Evolutionary conservation across 2,329 filamentous ascomycete species (phyloP), one percentile per base, ranked within the genome.

Genomic region (Cryphonectria parasitica): DNA sequence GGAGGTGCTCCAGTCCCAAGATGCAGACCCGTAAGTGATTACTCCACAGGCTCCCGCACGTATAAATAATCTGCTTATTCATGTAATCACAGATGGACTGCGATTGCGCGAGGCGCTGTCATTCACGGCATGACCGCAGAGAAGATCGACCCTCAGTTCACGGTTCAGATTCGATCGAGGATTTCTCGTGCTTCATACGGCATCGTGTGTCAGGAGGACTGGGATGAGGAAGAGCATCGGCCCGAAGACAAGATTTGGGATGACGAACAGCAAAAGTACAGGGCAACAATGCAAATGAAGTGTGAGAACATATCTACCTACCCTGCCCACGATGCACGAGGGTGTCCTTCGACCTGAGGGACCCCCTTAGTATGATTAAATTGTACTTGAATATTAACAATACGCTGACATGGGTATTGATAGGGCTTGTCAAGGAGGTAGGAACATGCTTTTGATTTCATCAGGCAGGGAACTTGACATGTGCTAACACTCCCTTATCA

Each of bases 21-120:
- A 78, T 0, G 73, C 68, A 0, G 77, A 75, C 3, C 80, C 82
- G 82, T 83, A 69, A 75, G 80, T 77, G 17, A 39, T 22, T 39
- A 39, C 17, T 39, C 22, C 6, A 3, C 25, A 17, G 3, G 3
- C 15, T 61, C 2, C 31, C 22, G 10, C 8, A 25, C 34, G 6
- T n/a, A 3, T 15, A 45, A 10, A 8, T 7, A 2, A 5, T 36
- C 22, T 36, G 11, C 22, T n/a, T 5, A 60, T 3, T 8, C 0
- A 7, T 10, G 1, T 2, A 13, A 1, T 5, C 19, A 22, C 28
- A 76, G 74, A 0, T 75, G 75, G 72, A 74, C 73, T 1, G 74
- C 75, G 0, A 75, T 77, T 15, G 73, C 64, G 31, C 72, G 75
- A 2, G 75, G 75, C 0, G 75, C 73, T 0, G 74, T 76, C 3